Percentiles rank a stretch among this genome's conserved stretches.
Conservation (phyloP, 495 filamentous ascomycete genomes). For the Apiosordaria backusii region DNA sequence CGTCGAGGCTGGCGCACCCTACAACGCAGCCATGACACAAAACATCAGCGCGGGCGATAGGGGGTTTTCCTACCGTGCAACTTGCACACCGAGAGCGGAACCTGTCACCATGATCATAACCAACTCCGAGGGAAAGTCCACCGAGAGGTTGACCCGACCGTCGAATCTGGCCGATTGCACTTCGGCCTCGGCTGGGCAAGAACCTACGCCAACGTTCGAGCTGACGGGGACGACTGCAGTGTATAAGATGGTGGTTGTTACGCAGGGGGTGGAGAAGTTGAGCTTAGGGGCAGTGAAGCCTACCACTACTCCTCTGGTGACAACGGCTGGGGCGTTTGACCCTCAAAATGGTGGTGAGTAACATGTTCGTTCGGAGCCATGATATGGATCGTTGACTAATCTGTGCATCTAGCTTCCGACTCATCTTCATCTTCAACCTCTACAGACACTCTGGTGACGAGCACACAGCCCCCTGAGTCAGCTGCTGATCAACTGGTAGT, state of each 20-base stretch:
- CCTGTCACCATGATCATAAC: not conserved
- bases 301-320: not conserved
- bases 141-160: not conserved
- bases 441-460: no score
- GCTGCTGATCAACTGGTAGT: no score
- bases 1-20: not conserved
- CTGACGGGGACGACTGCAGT: not conserved
- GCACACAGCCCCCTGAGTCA: no score
- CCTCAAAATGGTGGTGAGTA: no score
- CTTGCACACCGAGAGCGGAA: not conserved
- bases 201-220: not conserved
- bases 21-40: not conserved
- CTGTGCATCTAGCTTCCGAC: no score
- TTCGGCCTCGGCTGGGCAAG: not conserved
- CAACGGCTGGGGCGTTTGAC: no score
- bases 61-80: not conserved
- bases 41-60: not conserved
- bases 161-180: not conserved
- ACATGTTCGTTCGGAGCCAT: no score
- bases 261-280: not conserved
- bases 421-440: no score
- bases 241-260: slow-evolving; percentile 2
- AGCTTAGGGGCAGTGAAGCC: not conserved
- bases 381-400: no score
- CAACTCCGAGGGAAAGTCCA: no score